Base-by-base conservation (phyloP, 2,329 filamentous ascomycete genomes). In the Fusarium buxicola region DNA sequence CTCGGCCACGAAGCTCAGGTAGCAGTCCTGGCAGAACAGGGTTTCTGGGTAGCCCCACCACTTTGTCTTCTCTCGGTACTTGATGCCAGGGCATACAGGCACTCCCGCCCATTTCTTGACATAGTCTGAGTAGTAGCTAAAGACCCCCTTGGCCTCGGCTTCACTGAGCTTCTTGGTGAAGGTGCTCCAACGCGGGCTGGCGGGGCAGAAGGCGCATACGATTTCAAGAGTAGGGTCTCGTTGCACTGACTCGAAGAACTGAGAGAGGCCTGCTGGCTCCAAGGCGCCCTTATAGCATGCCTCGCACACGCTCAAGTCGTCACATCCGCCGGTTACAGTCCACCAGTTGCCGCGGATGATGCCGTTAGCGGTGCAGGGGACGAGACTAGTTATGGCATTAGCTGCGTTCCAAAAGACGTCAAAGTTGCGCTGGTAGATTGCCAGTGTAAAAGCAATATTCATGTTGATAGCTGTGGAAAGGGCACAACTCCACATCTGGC, bases 41-140 rank as follows among this genome's bases (percentile, higher is more conserved):
- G 68, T 72, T 7, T 74, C 72, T 3, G 52, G 56, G 53, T 76
- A 76, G 21, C 76, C 77, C 67, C 73, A 78, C 76, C 76, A 78
- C 11, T 16, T 66, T 3, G 61, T 58, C 21, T 72, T 69, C 5
- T 62, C 65, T 11, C 52, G 60, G 9, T 68, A 58, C 3, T 68
- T 50, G n/a, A 73, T 60, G 1, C 74, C 66, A 3, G 73, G 69
- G n/a, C 76, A 78, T 0, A 49, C 36, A 1, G 65, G 60, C 0
- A 77, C 60, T 0, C 44, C 38, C 3, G 73, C 68, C 61, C 74
- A 77, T 24, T 66, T 71, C 13, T 45, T 66, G 4, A 76, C 63
- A n/a, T 66, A 71, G 47, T 69, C 67, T 2, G 55, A 32, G 48
- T 71, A 76, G 30, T 68, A 58, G 34, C 66, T 66, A 45, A 77